Base-by-base conservation (phyloP, 176 grass and related monocot species). In the Phragmites australis region DNA sequence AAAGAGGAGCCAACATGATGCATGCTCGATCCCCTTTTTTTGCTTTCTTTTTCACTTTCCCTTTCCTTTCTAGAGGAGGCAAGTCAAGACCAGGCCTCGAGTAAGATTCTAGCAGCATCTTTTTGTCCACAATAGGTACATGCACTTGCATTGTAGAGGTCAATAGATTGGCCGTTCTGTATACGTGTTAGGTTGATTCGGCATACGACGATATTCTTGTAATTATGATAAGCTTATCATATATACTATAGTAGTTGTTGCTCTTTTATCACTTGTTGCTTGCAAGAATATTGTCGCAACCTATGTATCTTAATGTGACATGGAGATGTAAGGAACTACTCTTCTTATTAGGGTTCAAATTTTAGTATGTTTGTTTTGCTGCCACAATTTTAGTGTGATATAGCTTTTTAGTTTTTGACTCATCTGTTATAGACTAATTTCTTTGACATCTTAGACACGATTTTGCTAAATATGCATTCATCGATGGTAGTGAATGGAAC, bases 1-100 rank as follows among this genome's bases (percentile, higher is more conserved):
- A 66, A 91, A 91, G 89, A 87, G 70, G 89, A 76, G 81, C 70
- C 76, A 91, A 47, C 57, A 87, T 86, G 80, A 87, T 91, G 71
- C 51, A 65, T 63, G 40, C 46, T 72, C 5, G 29, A 1, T 5
- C 63, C 32, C 16, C 9, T 41, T 39, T 64, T 34, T 19, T 12
- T n/a, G 37, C 47, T 89, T 48, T 18, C 65, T 6, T 76, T 65
- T 69, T 40, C 63, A 16, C 76, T 75, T 61, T 63, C 53, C 30
- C 84, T 81, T 81, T 82, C 49, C 77, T 88, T 77, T 87, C 40
- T 83, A 52, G 77, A 84, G 81, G 84, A 84, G 81, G 81, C 70
- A 77, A 72, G 89, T 88, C 71, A 81, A 87, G 62, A 76, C 84
- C 71, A 81, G 56, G 55, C 40, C 64, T 59, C 70, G 76, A 69